Evolutionary conservation across 2,329 filamentous ascomycete species (phyloP), one percentile per base, ranked within the genome.

Genomic region (Fusarium bactridioides): DNA sequence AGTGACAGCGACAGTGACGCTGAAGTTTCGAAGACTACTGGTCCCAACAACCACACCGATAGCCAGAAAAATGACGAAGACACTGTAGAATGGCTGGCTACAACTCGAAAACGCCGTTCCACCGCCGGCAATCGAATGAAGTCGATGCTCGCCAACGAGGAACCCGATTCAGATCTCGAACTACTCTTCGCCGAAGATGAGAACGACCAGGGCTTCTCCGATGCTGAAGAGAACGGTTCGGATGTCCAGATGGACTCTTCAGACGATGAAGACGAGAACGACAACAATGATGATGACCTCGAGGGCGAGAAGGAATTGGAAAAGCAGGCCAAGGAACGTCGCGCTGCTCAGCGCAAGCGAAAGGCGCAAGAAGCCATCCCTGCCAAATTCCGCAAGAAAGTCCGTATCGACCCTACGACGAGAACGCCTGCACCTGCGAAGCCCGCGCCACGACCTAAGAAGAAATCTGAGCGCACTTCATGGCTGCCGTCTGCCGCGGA

Each of bases 251-350:
- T 98, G 85, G 94, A 97, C 77, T 95, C 93, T 19, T 97, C 94
- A 0, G 93, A 91, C 1, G 93, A 94, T 72, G 92, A 94, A 51
- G 94, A 96, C 54, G 94, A 97, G 67, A 92, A 94, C 64, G 74
- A 76, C 29, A 86, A 92, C 41, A 83, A 81, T 61, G 80, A 79
- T 33, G 87, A 96, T 73, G 94, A 97, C 45, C 81, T 96, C 9
- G 93, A 94, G 63, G 96, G 96, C 38, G 96, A 99, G 83, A 92
- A 91, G 77, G 94, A 97, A 82, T 81, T 99, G 61, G 91, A 96
- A 82, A 91, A 89, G 72, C 89, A 92, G 75, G 94, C 92, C 64
- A 91, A 90, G 74, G 90, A 89, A 66, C 92, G 92, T 76, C 89
- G 86, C 76, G 82, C 87, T 64, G 89, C 88, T 7, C 93, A 86